Evolutionary conservation across 805 yeast genomes (phyloP).

Genomic region (Hanseniaspora guilliermondii): DNA sequence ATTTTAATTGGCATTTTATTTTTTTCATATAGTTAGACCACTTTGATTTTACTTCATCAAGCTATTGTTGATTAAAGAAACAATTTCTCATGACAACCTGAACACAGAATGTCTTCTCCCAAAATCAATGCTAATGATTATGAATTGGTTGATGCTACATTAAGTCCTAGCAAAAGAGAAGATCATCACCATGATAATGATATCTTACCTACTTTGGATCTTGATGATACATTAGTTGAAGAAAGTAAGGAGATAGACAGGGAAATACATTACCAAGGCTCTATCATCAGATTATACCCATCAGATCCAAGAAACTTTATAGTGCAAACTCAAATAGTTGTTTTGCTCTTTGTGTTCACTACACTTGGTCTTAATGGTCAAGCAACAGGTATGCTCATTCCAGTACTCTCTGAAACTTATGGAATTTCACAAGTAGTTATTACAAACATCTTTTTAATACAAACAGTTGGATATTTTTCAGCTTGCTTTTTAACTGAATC

Average conservation of each 20-base stretch:
- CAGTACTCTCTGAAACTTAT: slow-evolving; percentile 23
- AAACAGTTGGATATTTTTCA: slow-evolving; percentile 23
- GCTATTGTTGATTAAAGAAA: not conserved
- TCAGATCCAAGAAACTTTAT: not conserved
- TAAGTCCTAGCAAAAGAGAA: not conserved
- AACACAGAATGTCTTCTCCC: not conserved
- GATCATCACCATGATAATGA: not conserved
- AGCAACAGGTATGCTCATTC: slow-evolving; percentile 26
- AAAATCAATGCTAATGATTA: not conserved
- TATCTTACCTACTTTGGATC: not conserved
- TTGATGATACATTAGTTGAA: not conserved
- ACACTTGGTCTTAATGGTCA: slow-evolving; percentile 29
- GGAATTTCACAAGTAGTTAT: slow-evolving; percentile 21
- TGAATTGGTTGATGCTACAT: not conserved
- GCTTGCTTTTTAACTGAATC: slow-evolving; percentile 25
- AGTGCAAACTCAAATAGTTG: not conserved
- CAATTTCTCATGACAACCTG: not conserved
- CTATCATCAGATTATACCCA: not conserved
- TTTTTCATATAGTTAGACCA: too few relatives aligned
- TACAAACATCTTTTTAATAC: slow-evolving; percentile 24
- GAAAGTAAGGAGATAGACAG: not conserved
- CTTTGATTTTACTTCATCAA: too few relatives aligned
- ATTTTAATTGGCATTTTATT: too few relatives aligned
- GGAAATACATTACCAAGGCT: not conserved
- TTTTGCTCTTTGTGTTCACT: slow-evolving; percentile 16